A percentile compares a stretch with the other conserved stretches of the same genome.
Conservation (phyloP, 2,329 filamentous ascomycete genomes). For the Colletotrichum kahawae region DNA sequence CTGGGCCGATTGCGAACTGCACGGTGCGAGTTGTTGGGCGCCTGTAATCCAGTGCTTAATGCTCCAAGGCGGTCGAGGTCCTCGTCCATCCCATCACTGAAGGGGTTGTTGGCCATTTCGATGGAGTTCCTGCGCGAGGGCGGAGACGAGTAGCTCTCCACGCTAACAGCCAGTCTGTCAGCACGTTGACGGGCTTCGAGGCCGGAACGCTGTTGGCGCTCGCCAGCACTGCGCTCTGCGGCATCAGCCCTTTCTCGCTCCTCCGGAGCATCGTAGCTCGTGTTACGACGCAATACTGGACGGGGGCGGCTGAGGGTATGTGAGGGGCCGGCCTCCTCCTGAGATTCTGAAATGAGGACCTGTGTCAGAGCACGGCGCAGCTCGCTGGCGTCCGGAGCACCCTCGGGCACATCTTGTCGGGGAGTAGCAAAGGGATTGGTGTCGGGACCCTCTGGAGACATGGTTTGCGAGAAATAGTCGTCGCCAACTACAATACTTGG, state of each 20-base stretch:
- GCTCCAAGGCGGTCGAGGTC: background rate
- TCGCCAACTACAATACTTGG: constrained; percentile 31
- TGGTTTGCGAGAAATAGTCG: constrained; percentile 17
- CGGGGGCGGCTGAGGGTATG: constrained; percentile 30
- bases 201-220: constrained; percentile 44
- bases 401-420: constrained; percentile 27
- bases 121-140: constrained; percentile 11
- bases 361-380: constrained; percentile 42
- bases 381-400: constrained; percentile 42
- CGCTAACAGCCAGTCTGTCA: constrained; percentile 41
- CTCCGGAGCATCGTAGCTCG: constrained; percentile 45
- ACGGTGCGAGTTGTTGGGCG: background rate
- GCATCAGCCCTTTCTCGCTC: constrained; percentile 44
- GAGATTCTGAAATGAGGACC: constrained; percentile 38
- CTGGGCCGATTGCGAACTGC: constrained; percentile 10
- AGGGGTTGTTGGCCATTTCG: background rate
- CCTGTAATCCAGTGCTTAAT: background rate
- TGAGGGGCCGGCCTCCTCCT: constrained; percentile 11
- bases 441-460: constrained; percentile 7
- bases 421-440: constrained; percentile 17
- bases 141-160: constrained; percentile 42
- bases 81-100: constrained; percentile 11
- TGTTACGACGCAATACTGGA: constrained; percentile 46
- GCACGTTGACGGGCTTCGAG: constrained; percentile 44
- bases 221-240: constrained; percentile 40